A percentile compares a stretch with the other conserved stretches of the same genome.
Evolutionary conservation across 306 rosid genomes (phyloP).

Genomic region (Prinsepia uniflora): DNA sequence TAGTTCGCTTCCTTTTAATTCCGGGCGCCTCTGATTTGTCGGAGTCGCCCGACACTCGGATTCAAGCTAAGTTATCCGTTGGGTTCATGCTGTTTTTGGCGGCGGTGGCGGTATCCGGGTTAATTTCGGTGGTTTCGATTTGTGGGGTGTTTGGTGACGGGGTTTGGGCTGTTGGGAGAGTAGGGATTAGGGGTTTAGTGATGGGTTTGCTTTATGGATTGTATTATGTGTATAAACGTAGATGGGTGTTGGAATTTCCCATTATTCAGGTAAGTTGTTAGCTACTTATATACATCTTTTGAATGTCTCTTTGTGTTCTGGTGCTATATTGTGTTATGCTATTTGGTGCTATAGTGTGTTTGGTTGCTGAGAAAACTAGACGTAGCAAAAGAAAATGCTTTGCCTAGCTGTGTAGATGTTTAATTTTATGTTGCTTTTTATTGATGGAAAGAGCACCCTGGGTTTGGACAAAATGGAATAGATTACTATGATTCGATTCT

Average conservation of each 20-base stretch:
- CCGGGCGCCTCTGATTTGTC: slow-evolving; percentile 27
- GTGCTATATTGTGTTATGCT: background rate
- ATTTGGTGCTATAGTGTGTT: background rate
- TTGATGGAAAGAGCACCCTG: background rate
- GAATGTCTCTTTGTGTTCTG: background rate
- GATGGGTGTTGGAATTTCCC: slow-evolving; percentile 85
- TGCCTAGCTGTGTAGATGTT: background rate
- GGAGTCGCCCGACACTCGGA: slow-evolving; percentile 31
- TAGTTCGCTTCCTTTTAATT: slow-evolving; percentile 47
- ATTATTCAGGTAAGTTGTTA: slow-evolving; percentile 65
- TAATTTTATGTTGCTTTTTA: background rate
- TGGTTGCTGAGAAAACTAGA: slow-evolving; percentile 14
- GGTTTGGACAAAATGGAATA: background rate
- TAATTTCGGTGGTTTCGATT: slow-evolving; percentile 44
- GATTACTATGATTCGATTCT: background rate
- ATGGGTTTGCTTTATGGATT: slow-evolving; percentile 61
- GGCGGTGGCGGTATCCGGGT: slow-evolving; percentile 37
- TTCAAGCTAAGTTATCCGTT: slow-evolving; percentile 42
- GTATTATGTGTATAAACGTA: slow-evolving; percentile 55
- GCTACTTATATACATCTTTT: background rate
- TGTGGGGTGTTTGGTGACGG: slow-evolving; percentile 35
- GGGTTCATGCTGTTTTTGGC: slow-evolving; percentile 36
- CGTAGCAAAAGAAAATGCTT: background rate
- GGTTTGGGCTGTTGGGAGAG: slow-evolving; percentile 36
- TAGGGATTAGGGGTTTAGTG: slow-evolving; percentile 53